A percentile compares a stretch with the other conserved stretches of the same genome.
phyloP scores from a whole-genome alignment of 2,329 filamentous ascomycete species.

The Fusarium mangiferae region DNA sequence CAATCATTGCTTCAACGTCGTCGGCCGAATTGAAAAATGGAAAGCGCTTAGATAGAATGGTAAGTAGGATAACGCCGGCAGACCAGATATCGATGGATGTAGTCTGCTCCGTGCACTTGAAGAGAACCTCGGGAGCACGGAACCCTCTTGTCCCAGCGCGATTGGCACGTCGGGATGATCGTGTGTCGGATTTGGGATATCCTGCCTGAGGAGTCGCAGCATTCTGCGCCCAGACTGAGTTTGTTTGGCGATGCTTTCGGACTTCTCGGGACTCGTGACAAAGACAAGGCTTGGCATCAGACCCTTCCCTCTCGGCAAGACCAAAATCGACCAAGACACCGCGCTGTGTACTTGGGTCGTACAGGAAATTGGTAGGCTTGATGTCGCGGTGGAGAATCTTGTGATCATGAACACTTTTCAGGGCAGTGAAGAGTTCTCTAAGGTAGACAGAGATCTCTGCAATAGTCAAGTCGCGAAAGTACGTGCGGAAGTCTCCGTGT shows the following conservation, averaged over 20 bases:
- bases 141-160: conserved; percentile 95
- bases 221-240: conserved; percentile 66
- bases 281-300: conserved; percentile 82
- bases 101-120: conserved; percentile 96
- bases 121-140: conserved; percentile 92
- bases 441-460: conserved; percentile 91
- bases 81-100: conserved; percentile 98
- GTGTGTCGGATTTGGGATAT: conserved; percentile 90
- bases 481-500: conserved; percentile 92
- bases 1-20: conserved; percentile 96
- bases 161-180: conserved; percentile 90
- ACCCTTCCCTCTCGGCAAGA: conserved; percentile 86
- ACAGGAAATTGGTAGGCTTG: conserved; percentile 97
- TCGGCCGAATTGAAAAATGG: conserved; percentile 99
- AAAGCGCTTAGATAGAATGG: conserved; percentile 89
- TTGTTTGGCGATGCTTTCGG: conserved; percentile 68
- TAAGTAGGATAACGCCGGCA: conserved; percentile 95
- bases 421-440: conserved; percentile 84
- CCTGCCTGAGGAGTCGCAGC: conserved; percentile 66
- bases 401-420: conserved; percentile 83
- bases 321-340: conserved; percentile 99
- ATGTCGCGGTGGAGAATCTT: conserved; percentile 94
- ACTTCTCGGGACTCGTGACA: conserved; percentile 75
- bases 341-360: conserved; percentile 80
- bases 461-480: conserved; percentile 90